Conservation (phyloP, 345 rosid species). For the Cardamine resedifolia region DNA sequence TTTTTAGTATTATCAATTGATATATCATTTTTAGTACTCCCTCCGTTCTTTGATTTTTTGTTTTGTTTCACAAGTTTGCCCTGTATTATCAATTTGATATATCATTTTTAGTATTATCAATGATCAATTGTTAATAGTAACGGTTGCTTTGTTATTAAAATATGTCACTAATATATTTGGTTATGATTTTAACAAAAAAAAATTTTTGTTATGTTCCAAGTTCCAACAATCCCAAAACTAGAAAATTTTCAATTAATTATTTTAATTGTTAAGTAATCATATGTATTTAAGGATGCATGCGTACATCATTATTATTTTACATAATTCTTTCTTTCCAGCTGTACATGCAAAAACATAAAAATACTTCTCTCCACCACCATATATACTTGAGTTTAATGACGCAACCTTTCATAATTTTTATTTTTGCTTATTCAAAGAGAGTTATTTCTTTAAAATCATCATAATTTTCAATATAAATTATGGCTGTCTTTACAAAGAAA, state of each 20-base stretch:
- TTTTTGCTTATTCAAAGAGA: not conserved
- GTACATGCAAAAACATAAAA: not conserved
- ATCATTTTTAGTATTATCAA: not conserved
- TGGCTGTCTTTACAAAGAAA: constrained; percentile 32
- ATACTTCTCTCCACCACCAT: not conserved
- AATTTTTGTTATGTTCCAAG: no score
- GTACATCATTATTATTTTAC: not conserved
- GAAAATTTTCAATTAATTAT: not conserved
- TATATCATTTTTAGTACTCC: no score
- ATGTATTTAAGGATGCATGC: not conserved
- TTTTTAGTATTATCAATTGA: not conserved
- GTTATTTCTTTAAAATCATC: not conserved
- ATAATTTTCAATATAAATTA: constrained; percentile 2
- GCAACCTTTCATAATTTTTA: not conserved
- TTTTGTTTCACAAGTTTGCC: no score
- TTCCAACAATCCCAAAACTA: not conserved
- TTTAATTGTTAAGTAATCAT: not conserved
- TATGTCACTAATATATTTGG: not conserved
- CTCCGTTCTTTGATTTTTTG: no score
- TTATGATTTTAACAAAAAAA: no score
- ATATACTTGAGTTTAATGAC: not conserved
- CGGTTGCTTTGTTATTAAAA: constrained; percentile 29
- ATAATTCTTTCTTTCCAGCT: not conserved
- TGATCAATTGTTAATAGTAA: not conserved
- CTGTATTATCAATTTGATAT: no score